Evolutionary conservation across 257 asterid species (phyloP).

Genomic region (Jaltomata sinuosa): DNA sequence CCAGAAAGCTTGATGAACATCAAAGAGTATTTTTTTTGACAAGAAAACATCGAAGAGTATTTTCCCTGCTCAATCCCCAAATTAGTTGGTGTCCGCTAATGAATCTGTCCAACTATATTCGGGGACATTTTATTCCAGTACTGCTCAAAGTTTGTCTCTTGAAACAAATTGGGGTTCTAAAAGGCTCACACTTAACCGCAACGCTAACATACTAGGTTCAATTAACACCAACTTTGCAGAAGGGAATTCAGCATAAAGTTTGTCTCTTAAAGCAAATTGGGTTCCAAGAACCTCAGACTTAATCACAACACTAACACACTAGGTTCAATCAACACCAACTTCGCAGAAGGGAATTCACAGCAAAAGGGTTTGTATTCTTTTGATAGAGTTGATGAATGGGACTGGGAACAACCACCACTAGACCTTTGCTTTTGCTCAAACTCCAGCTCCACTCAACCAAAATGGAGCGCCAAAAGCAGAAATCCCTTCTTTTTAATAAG

Average conservation of each 20-base stretch:
- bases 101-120: background rate
- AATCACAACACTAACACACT: background rate
- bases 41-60: background rate
- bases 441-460: background rate
- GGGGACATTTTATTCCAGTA: background rate
- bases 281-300: background rate
- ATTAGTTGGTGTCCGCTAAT: background rate
- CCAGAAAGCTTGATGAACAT: background rate
- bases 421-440: background rate
- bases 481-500: background rate
- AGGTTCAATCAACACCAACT: background rate
- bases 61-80: background rate
- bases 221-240: no score
- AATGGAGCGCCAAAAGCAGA: background rate
- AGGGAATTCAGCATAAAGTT: background rate
- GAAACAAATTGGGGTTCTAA: background rate
- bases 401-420: background rate
- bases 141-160: background rate
- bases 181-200: background rate
- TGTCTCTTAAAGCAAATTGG: background rate
- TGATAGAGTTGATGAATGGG: accelerated
- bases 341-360: background rate
- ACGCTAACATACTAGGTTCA: no score
- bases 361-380: background rate
- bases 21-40: background rate